Conservation (phyloP, 495 filamentous ascomycete species). For the Xanthoparmelia taractica region DNA sequence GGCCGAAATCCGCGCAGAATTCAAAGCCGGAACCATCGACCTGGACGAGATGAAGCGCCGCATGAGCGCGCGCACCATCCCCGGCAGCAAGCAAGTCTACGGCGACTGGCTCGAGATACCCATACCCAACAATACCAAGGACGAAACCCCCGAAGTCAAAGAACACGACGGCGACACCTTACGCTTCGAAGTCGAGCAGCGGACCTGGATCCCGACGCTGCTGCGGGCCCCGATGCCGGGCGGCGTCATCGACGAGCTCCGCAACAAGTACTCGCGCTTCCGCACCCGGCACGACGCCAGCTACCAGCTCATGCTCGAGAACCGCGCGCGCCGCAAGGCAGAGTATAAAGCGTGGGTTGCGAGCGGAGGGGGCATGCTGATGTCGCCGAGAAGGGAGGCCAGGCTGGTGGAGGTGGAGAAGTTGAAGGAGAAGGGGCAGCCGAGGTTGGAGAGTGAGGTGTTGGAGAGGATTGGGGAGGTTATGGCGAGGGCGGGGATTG, state of each 20-base stretch:
- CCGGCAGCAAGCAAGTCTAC: slow-evolving; percentile 30
- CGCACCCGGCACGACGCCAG: slow-evolving; percentile 68
- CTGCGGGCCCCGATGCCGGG: slow-evolving; percentile 69
- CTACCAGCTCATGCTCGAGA: slow-evolving; percentile 49
- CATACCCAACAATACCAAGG: slow-evolving; percentile 54
- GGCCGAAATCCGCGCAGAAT: slow-evolving; percentile 20
- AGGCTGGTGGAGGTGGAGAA: slow-evolving; percentile 3
- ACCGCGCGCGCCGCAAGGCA: slow-evolving; percentile 47
- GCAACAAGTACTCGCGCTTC: slow-evolving; percentile 78
- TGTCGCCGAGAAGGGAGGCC: background rate
- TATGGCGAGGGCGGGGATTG: slow-evolving; percentile 32
- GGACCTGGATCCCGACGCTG: slow-evolving; percentile 68
- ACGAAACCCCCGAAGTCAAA: slow-evolving; percentile 23
- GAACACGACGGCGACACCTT: slow-evolving; percentile 62
- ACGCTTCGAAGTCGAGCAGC: slow-evolving; percentile 64
- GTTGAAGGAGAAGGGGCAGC: slow-evolving; percentile 12
- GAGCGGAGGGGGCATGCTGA: slow-evolving; percentile 34
- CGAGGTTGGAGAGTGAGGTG: slow-evolving; percentile 27
- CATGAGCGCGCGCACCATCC: slow-evolving; percentile 35
- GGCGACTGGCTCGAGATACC: slow-evolving; percentile 34
- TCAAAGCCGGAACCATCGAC: background rate
- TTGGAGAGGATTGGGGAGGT: slow-evolving; percentile 33
- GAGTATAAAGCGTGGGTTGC: slow-evolving; percentile 36
- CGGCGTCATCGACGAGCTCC: slow-evolving; percentile 75
- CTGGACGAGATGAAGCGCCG: background rate